phyloP scores from a whole-genome alignment of 2,329 filamentous ascomycete genomes.

The Atkinsonella hypoxylon region DNA sequence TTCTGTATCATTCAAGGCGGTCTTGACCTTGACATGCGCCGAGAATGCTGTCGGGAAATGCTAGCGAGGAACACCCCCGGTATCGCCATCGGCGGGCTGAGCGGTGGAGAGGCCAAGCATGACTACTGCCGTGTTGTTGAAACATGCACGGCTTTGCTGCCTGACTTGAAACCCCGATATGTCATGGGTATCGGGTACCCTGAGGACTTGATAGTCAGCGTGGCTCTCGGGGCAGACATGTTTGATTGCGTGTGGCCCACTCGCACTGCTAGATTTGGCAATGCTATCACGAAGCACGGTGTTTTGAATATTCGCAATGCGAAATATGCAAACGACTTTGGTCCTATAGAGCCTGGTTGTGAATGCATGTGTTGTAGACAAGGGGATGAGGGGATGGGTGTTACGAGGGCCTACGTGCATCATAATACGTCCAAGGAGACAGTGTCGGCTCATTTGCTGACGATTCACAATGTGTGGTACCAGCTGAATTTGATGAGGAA shows the following conservation, averaged over 20 bases:
- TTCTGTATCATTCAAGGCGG: conserved; percentile 99
- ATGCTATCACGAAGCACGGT: conserved; percentile 72
- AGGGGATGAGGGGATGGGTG: conserved; percentile 59
- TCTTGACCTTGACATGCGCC: conserved; percentile 74
- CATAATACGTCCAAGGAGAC: conserved; percentile 93
- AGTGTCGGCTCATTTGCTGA: conserved; percentile 71
- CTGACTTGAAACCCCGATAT: conserved; percentile 89
- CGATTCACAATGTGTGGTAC: conserved; percentile 93
- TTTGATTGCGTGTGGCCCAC: conserved; percentile 99
- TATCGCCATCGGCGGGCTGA: conserved; percentile 90
- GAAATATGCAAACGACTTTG: conserved; percentile 66
- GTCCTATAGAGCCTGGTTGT: conserved; percentile 73
- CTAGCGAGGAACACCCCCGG: conserved; percentile 82
- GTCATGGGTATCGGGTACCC: conserved; percentile 99
- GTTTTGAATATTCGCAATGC: conserved; percentile 76
- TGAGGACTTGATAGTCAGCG: conserved; percentile 86
- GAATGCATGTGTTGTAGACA: conserved; percentile 64
- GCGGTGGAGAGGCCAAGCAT: conserved; percentile 86
- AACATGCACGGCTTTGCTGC: conserved; percentile 73
- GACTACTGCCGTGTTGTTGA: conserved; percentile 86
- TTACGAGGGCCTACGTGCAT: conserved; percentile 82
- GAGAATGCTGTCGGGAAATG: conserved; percentile 79
- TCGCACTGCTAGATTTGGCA: conserved; percentile 88
- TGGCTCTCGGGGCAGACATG: conserved; percentile 95
- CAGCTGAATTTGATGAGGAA: conserved; percentile 72